Evolutionary conservation across 1,139 yeast genomes (phyloP).

Genomic region (Debaryomycetaceae sp.): DNA sequence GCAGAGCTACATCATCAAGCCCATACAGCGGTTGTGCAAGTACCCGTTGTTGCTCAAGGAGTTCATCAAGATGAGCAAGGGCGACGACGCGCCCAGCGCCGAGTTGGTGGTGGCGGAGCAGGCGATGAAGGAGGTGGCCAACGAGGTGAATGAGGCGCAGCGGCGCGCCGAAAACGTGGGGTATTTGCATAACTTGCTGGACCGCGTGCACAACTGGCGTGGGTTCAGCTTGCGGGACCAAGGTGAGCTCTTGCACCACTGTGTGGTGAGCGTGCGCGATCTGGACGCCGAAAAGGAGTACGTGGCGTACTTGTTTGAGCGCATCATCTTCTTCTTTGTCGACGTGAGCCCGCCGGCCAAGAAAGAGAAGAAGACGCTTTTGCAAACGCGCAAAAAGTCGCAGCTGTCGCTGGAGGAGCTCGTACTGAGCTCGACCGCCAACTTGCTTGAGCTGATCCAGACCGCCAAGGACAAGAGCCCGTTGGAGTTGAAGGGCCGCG

Average conservation of each 20-base stretch:
- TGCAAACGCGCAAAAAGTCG: conserved; percentile 6
- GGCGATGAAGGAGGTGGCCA: conserved; percentile 65
- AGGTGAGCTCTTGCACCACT: conserved; percentile 81
- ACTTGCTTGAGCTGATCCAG: conserved; percentile 33
- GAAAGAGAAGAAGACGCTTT: conserved; percentile 8
- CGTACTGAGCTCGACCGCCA: conserved; percentile 31
- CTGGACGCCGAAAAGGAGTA: conserved; percentile 83
- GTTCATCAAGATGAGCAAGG: conserved; percentile 50
- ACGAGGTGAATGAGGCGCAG: conserved; percentile 88
- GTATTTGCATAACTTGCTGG: conserved; percentile 61
- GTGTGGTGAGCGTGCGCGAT: conserved; percentile 71
- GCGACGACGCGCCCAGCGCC: conserved; percentile 47
- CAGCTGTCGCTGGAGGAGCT: conserved; percentile 10
- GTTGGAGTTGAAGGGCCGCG: conserved; percentile 62
- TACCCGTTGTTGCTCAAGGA: conserved; percentile 82
- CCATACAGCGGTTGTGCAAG: conserved; percentile 91
- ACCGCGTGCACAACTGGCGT: conserved; percentile 84
- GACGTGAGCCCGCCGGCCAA: conserved; percentile 23
- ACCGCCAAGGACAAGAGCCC: conserved; percentile 29
- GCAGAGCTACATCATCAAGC: conserved; percentile 85
- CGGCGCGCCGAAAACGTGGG: conserved; percentile 85
- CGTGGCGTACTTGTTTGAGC: conserved; percentile 84
- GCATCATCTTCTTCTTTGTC: conserved; percentile 75
- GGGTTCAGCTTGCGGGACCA: conserved; percentile 82
- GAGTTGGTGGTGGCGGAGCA: conserved; percentile 70